Percentiles rank a stretch among this genome's conserved stretches.
phyloP scores from a whole-genome alignment of 2,329 filamentous ascomycete species.

The Trichoderma polysporum region DNA sequence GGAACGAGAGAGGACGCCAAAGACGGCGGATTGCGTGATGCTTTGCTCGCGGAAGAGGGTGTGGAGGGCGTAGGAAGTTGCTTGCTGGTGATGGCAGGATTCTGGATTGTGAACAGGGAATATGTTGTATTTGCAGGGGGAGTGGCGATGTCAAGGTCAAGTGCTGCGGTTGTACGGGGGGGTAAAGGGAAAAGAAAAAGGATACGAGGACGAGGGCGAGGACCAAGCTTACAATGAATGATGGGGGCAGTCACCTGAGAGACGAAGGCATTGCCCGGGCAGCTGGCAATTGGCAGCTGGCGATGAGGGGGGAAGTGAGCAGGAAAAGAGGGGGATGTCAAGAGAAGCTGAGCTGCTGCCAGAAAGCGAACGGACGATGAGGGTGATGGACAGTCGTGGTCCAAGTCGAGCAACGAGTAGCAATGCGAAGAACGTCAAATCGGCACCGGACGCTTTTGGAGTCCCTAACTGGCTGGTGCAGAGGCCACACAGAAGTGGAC shows the following conservation, averaged over 20 bases:
- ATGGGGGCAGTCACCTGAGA: conserved; percentile 36
- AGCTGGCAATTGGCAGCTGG: conserved; percentile 28
- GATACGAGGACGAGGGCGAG: conserved; percentile 24
- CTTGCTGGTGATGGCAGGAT: not conserved
- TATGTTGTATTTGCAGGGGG: not conserved
- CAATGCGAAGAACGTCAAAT: not conserved
- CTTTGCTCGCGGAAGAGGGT: not conserved
- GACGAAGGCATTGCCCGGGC: conserved; percentile 39
- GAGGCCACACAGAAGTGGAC: no score
- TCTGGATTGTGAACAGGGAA: not conserved
- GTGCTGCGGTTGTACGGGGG: conserved; percentile 15
- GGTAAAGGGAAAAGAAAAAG: conserved; percentile 16
- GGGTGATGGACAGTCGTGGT: not conserved
- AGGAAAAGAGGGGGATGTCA: conserved; percentile 29
- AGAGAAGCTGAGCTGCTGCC: conserved; percentile 9
- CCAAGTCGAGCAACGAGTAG: not conserved
- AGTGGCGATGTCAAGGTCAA: conserved; percentile 17
- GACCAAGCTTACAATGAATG: conserved; percentile 28
- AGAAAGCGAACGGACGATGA: not conserved
- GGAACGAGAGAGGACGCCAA: not conserved
- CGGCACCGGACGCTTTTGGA: not conserved
- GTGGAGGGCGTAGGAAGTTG: not conserved
- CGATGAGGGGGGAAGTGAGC: conserved; percentile 21
- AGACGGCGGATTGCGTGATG: conserved; percentile 1
- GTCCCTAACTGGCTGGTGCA: not conserved